Conservation (phyloP, 768 basidiomycete genomes). For the Leccinum olivaceopallidum region DNA sequence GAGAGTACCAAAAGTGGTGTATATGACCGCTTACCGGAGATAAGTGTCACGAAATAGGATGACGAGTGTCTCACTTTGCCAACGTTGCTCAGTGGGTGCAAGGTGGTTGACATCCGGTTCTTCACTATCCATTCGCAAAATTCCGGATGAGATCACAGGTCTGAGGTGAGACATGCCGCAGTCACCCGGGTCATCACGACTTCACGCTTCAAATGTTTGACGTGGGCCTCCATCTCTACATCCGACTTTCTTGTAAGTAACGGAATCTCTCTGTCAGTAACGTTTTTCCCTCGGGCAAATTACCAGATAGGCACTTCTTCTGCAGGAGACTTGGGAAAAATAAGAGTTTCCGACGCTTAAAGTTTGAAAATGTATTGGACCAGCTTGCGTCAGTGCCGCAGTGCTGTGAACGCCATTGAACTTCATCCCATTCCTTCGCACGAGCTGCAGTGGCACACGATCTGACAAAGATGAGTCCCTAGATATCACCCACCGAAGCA, state of each 20-base stretch:
- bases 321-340: not conserved
- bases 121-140: constrained; percentile 1
- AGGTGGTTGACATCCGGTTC: not conserved
- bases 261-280: not conserved
- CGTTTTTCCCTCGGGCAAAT: not conserved
- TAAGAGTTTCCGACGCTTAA: not conserved
- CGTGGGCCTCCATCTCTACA: constrained; percentile 1
- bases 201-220: not conserved
- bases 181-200: not conserved
- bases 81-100: not conserved
- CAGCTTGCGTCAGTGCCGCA: not conserved
- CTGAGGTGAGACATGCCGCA: constrained; percentile 17
- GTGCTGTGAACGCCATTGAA: not conserved
- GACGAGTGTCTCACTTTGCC: constrained; percentile 23
- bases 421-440: not conserved
- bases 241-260: constrained; percentile 6
- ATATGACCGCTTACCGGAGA: not conserved
- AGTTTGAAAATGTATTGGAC: not conserved
- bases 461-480: not conserved
- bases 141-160: constrained; percentile 5
- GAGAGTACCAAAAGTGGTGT: constrained; percentile 4
- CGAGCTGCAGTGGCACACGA: not conserved
- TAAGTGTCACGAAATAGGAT: constrained; percentile 13
- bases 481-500: not conserved
- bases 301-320: constrained; percentile 1